phyloP scores from a whole-genome alignment of 352 stramenopile genomes.

The Salisapilia sapeloensis region DNA sequence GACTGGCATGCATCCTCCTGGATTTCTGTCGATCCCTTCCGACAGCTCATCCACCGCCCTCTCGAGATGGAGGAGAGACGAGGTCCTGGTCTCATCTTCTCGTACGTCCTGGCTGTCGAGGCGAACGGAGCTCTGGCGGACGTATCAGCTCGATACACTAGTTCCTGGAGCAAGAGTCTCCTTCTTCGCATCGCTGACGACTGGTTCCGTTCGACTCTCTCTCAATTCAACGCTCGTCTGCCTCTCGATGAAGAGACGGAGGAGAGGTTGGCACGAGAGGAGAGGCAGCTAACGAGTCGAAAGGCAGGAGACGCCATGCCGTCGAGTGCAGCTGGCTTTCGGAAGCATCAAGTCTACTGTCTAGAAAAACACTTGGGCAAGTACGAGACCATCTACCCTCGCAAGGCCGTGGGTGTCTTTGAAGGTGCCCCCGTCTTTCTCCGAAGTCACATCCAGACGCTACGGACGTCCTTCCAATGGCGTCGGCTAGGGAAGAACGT shows the following conservation, averaged over 20 bases:
- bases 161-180: slow-evolving; percentile 43
- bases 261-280: slow-evolving; percentile 7
- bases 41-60: slow-evolving; percentile 21
- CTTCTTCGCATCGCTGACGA: slow-evolving; percentile 26
- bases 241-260: slow-evolving; percentile 25
- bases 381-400: slow-evolving; percentile 52
- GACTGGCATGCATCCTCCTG: slow-evolving; percentile 26
- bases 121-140: slow-evolving; percentile 29
- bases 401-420: slow-evolving; percentile 56
- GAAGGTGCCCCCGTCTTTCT: slow-evolving; percentile 61
- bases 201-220: slow-evolving; percentile 24
- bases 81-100: slow-evolving; percentile 25
- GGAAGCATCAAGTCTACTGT: slow-evolving; percentile 63
- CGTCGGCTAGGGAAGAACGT: slow-evolving; percentile 44
- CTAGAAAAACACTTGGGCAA: slow-evolving; percentile 48
- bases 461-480: slow-evolving; percentile 55
- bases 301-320: no score
- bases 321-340: slow-evolving; percentile 64
- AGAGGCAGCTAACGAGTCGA: slow-evolving; percentile 58
- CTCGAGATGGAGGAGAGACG: slow-evolving; percentile 28
- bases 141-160: slow-evolving; percentile 41
- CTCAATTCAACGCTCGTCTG: slow-evolving; percentile 18
- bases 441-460: slow-evolving; percentile 27
- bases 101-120: slow-evolving; percentile 45
- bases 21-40: slow-evolving; percentile 38